A percentile compares a stretch with the other conserved stretches of the same genome.
These are phyloP conservation scores for Colletotrichum tamarilloi DNA, from an alignment of 2,329 filamentous ascomycete species.

Conservation along the genomic window DNA sequence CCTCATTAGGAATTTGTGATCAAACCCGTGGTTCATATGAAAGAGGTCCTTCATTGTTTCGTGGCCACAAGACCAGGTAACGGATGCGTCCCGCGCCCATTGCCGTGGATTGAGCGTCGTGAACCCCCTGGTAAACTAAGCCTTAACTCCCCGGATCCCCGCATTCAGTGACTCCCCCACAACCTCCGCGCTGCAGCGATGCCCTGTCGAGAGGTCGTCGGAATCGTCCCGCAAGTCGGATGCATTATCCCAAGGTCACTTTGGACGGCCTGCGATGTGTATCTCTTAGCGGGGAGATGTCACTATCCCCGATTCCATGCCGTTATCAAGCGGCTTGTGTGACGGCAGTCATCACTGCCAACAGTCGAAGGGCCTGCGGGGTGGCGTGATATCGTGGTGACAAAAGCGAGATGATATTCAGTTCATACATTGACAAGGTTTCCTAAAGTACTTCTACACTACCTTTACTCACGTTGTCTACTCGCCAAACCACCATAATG, in stretches of 20 bases:
- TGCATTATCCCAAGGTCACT: neutral
- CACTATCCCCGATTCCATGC: neutral
- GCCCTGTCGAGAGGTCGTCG: neutral
- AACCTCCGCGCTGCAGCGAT: neutral
- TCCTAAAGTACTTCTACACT: no score
- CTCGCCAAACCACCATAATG: constrained; percentile 39
- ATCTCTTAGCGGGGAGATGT: neutral
- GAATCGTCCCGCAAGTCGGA: neutral
- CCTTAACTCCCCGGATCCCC: constrained; percentile 1
- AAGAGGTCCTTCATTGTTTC: neutral
- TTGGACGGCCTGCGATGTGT: neutral
- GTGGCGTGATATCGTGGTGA: neutral
- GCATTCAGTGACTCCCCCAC: neutral
- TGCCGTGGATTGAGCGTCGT: neutral
- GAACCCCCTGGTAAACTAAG: neutral
- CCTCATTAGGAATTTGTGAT: neutral
- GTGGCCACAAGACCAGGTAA: no score
- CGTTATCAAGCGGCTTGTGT: neutral
- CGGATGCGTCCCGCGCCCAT: neutral
- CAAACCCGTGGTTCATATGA: neutral
- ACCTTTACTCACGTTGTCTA: no score
- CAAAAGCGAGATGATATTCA: neutral
- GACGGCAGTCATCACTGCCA: neutral
- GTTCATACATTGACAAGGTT: no score
- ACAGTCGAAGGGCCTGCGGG: no score